A percentile compares a stretch with the other conserved stretches of the same genome.
These are phyloP conservation scores for Fagopyrum esculentum DNA, from an alignment of 148 eudicot genomes.

Conservation along the genomic window DNA sequence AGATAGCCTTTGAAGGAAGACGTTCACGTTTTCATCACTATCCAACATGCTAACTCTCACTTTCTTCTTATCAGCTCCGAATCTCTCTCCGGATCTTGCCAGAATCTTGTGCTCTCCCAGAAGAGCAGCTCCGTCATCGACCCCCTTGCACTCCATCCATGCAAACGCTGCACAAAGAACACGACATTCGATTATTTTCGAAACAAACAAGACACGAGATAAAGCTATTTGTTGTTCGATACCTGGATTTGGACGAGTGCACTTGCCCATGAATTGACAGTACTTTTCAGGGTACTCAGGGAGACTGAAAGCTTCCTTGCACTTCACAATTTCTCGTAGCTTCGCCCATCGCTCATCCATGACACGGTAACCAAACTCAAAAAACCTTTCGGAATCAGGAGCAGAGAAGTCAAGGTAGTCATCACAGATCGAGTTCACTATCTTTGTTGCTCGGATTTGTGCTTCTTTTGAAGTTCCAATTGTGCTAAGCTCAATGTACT, in stretches of 20 bases:
- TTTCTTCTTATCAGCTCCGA: constrained; percentile 44
- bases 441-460: constrained; percentile 63
- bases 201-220: not conserved
- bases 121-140: constrained; percentile 45
- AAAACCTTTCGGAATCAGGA: constrained; percentile 26
- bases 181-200: not conserved
- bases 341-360: constrained; percentile 63
- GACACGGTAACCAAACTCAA: constrained; percentile 30
- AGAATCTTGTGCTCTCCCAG: constrained; percentile 38
- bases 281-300: constrained; percentile 33
- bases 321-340: constrained; percentile 37
- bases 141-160: constrained; percentile 56
- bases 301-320: constrained; percentile 29
- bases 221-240: not conserved
- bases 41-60: constrained; percentile 72
- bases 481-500: constrained; percentile 53
- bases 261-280: constrained; percentile 41
- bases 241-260: constrained; percentile 52
- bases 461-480: constrained; percentile 86
- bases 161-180: constrained; percentile 46
- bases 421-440: constrained; percentile 43
- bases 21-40: constrained; percentile 48
- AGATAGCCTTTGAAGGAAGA: constrained; percentile 47
- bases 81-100: constrained; percentile 53
- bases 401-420: constrained; percentile 21